These are phyloP conservation scores for Pythium aristosporum DNA, from an alignment of 352 stramenopile species.

Conservation along the genomic window DNA sequence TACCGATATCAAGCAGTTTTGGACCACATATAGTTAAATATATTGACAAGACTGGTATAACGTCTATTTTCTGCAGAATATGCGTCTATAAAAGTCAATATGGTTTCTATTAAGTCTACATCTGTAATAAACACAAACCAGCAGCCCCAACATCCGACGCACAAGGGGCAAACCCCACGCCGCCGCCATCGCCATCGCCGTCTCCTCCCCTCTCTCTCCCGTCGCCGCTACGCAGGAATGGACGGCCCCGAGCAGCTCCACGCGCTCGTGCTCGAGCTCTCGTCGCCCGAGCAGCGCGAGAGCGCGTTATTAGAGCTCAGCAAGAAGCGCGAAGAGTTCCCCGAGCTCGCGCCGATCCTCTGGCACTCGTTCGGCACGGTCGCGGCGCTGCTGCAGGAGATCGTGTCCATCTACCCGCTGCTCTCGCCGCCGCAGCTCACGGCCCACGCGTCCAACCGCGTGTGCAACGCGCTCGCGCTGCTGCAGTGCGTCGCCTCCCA, in stretches of 20 bases:
- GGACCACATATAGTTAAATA: no score
- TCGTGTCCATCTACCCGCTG: constrained; percentile 98
- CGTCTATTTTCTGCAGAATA: accelerated
- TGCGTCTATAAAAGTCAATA: no score
- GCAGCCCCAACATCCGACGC: background rate
- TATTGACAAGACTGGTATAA: no score
- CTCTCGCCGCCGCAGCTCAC: constrained; percentile 97
- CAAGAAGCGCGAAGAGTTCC: constrained; percentile 98
- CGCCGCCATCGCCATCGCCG: no score
- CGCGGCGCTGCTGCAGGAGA: constrained; percentile 97
- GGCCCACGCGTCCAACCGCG: constrained; percentile 95
- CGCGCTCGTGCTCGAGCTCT: constrained; percentile 93
- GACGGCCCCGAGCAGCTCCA: constrained; percentile 78
- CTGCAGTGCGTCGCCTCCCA: constrained; percentile 98
- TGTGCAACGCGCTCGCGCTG: constrained; percentile 98
- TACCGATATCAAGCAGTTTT: no score
- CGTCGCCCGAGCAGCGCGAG: constrained; percentile 93
- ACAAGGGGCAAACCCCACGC: background rate
- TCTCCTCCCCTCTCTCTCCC: background rate
- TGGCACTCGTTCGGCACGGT: constrained; percentile 98
- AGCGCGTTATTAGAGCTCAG: constrained; percentile 96
- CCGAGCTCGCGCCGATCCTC: constrained; percentile 96
- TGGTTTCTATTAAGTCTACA: no score
- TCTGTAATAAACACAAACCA: background rate
- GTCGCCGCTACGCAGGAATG: constrained; percentile 24